These are phyloP conservation scores for Termitomyces sp. DNA, from an alignment of 768 basidiomycete species.

Conservation along the genomic window DNA sequence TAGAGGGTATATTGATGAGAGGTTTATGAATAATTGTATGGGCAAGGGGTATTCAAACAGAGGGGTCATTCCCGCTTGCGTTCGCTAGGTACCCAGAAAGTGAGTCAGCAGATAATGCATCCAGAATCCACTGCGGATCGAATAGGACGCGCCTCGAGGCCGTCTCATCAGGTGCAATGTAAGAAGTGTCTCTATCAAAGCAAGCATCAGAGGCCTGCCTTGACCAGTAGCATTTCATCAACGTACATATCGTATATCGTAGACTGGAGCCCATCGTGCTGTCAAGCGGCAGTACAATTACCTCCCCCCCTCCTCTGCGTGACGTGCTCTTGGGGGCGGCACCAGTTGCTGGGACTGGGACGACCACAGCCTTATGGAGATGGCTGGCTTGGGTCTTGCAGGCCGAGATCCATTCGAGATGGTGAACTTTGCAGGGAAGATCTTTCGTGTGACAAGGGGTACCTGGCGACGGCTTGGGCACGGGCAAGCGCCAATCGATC, in stretches of 20 bases:
- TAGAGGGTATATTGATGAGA: neutral
- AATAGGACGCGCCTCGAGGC: no score
- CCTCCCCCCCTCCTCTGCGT: no score
- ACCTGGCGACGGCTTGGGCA: constrained; percentile 21
- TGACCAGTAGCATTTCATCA: no score
- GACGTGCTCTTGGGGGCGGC: constrained; percentile 13
- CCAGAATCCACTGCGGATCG: no score
- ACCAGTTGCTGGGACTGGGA: constrained; percentile 22
- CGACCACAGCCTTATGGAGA: constrained; percentile 32
- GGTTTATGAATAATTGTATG: neutral
- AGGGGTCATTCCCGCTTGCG: no score
- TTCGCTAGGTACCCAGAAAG: no score
- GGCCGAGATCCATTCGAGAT: constrained; percentile 6
- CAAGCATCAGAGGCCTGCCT: no score
- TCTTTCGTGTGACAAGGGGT: neutral
- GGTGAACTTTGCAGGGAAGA: neutral
- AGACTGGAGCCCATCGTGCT: constrained; percentile 35
- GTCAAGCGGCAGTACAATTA: constrained; percentile 28
- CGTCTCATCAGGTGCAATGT: no score
- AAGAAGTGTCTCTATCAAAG: no score
- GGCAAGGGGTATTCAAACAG: no score
- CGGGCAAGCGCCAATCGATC: constrained; percentile 44
- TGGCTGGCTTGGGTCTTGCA: constrained; percentile 24
- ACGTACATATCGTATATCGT: constrained; percentile 22
- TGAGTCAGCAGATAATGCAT: no score